These are phyloP conservation scores for Hypoxylon cercidicola DNA, from an alignment of 495 filamentous ascomycete species.

Conservation along the genomic window DNA sequence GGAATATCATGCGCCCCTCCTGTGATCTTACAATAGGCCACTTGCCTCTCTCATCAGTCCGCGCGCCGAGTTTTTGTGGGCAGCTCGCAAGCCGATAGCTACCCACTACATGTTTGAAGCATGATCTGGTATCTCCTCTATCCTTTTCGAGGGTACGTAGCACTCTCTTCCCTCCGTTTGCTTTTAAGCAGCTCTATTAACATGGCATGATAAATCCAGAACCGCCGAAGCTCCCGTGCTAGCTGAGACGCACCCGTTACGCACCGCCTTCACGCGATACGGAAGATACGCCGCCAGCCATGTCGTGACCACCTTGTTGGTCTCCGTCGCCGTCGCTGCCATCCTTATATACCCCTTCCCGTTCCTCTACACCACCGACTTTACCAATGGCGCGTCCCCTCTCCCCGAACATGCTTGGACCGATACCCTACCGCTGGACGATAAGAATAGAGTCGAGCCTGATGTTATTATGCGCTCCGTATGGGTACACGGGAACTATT, in stretches of 20 bases:
- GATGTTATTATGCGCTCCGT: constrained; percentile 68
- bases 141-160: constrained; percentile 68
- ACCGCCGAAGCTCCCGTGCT: constrained; percentile 72
- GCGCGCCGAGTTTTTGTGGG: constrained; percentile 35
- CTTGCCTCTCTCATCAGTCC: constrained; percentile 34
- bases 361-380: constrained; percentile 72
- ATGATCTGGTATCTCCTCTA: constrained; percentile 74
- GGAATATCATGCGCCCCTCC: constrained; percentile 43
- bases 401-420: constrained; percentile 83
- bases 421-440: constrained; percentile 67
- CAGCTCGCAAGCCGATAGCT: constrained; percentile 30
- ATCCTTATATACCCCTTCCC: constrained; percentile 72
- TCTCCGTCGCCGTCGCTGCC: constrained; percentile 70
- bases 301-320: constrained; percentile 70
- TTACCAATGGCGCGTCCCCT: constrained; percentile 66
- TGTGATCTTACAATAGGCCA: constrained; percentile 40
- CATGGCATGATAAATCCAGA: constrained; percentile 46
- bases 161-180: constrained; percentile 19
- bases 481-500: constrained; percentile 72
- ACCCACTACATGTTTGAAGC: constrained; percentile 35
- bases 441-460: constrained; percentile 48
- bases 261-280: constrained; percentile 68
- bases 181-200: constrained; percentile 36
- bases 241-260: constrained; percentile 67
- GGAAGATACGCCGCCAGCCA: constrained; percentile 72